Percentiles rank a stretch among this genome's conserved stretches.
Conservation (phyloP, 2,329 filamentous ascomycete species). For the Calonectria pseudoturangicola region DNA sequence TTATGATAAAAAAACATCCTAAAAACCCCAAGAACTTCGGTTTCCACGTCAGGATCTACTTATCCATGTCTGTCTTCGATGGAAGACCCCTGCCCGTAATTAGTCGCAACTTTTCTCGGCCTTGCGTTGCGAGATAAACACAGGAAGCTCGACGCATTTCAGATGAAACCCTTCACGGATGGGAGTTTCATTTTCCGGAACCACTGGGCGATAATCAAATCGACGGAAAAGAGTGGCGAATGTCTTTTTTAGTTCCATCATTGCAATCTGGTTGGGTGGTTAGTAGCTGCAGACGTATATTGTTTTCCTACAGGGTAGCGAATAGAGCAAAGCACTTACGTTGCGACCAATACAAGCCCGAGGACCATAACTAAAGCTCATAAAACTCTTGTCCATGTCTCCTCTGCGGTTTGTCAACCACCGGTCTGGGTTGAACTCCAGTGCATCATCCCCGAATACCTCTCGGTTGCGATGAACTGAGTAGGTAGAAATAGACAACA, state of each 20-base stretch:
- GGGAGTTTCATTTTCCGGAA: background rate
- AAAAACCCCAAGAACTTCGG: too few relatives aligned
- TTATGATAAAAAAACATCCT: too few relatives aligned
- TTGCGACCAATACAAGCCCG: conserved; percentile 9
- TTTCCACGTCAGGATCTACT: too few relatives aligned
- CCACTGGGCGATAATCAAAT: conserved; percentile 7
- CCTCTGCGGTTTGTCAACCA: background rate
- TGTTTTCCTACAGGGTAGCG: background rate
- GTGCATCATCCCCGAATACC: conserved; percentile 4
- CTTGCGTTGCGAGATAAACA: background rate
- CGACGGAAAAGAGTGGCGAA: conserved; percentile 14
- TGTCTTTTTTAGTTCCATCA: conserved; percentile 23
- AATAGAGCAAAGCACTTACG: background rate
- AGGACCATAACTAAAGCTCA: conserved; percentile 12
- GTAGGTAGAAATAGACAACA: conserved; percentile 5
- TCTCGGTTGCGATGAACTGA: background rate
- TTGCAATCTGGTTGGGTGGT: background rate
- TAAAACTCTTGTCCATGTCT: conserved; percentile 4
- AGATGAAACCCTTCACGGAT: conserved; percentile 14
- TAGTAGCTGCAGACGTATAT: background rate
- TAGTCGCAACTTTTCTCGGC: background rate
- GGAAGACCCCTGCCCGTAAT: too few relatives aligned
- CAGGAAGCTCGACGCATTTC: background rate
- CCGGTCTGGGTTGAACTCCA: background rate
- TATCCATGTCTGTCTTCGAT: too few relatives aligned